Evolutionary conservation across 2,329 filamentous ascomycete species (phyloP).

Genomic region (Botryotinia globosa): DNA sequence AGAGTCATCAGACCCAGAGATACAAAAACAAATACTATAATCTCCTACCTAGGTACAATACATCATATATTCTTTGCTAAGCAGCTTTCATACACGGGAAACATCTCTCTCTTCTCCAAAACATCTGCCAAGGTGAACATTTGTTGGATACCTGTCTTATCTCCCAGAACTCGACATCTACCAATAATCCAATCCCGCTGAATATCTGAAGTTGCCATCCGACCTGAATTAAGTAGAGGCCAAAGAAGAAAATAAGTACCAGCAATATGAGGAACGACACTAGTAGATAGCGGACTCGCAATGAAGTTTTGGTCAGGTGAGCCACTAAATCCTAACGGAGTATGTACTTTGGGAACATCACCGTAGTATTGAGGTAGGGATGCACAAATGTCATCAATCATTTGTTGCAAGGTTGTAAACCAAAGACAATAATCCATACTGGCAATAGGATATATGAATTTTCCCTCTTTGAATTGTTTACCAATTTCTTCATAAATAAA

Average conservation of each 20-base stretch:
- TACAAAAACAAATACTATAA: background rate
- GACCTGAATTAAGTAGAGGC: background rate
- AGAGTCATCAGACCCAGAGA: background rate
- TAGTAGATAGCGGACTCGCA: background rate
- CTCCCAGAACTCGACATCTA: background rate
- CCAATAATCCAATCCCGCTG: background rate
- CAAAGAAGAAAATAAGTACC: background rate
- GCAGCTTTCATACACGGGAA: background rate
- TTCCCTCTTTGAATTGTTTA: background rate
- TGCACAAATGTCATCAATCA: background rate
- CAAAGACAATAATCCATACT: background rate
- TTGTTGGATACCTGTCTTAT: background rate
- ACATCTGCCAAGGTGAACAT: background rate
- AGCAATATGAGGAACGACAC: background rate
- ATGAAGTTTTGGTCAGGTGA: background rate
- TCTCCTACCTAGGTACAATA: background rate
- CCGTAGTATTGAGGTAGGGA: background rate
- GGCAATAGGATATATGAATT: background rate
- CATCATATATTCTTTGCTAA: background rate
- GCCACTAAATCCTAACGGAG: background rate
- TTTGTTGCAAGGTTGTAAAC: background rate
- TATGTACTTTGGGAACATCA: background rate
- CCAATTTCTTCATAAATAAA: background rate
- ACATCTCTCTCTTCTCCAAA: too few species aligned
- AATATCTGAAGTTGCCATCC: background rate